phyloP scores from a whole-genome alignment of 306 rosid genomes.

The Glycine soja region DNA sequence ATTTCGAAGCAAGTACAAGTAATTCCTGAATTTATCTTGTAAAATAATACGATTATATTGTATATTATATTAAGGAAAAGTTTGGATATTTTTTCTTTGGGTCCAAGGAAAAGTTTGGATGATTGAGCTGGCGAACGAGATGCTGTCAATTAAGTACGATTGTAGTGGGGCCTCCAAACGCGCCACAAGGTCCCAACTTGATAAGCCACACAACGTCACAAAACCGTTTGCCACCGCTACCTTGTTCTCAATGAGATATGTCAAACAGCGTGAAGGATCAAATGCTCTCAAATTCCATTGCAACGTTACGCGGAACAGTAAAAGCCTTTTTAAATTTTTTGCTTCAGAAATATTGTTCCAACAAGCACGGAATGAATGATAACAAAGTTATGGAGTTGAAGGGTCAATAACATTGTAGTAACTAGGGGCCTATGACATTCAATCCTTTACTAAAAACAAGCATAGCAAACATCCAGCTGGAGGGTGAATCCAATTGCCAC shows the following conservation, averaged over 20 bases:
- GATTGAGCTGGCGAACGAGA: slow-evolving; percentile 41
- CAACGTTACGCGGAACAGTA: not conserved
- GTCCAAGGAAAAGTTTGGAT: slow-evolving; percentile 7
- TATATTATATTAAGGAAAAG: not conserved
- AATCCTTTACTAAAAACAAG: not conserved
- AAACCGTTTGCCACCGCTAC: slow-evolving; percentile 19
- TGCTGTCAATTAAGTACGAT: slow-evolving; percentile 43
- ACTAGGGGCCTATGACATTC: too few species aligned
- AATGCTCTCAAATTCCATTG: slow-evolving; percentile 30
- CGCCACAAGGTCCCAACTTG: slow-evolving; percentile 37
- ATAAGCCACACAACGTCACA: slow-evolving; percentile 33
- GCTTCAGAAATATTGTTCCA: slow-evolving; percentile 23
- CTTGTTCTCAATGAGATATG: not conserved
- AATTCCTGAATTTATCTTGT: not conserved
- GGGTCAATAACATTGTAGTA: not conserved
- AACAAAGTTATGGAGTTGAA: not conserved
- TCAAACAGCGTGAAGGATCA: not conserved
- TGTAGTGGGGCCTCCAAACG: slow-evolving; percentile 37
- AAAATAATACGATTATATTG: not conserved
- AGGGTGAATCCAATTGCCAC: not conserved
- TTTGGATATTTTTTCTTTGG: not conserved
- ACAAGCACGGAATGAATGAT: slow-evolving; percentile 27
- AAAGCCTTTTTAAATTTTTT: slow-evolving; percentile 4
- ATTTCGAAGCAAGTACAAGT: slow-evolving; percentile 25
- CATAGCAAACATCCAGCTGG: not conserved